Percentiles rank a stretch among this genome's conserved stretches.
These are phyloP conservation scores for Arabidopsis hybrid DNA, from an alignment of 441 rosid genomes.

Conservation along the genomic window DNA sequence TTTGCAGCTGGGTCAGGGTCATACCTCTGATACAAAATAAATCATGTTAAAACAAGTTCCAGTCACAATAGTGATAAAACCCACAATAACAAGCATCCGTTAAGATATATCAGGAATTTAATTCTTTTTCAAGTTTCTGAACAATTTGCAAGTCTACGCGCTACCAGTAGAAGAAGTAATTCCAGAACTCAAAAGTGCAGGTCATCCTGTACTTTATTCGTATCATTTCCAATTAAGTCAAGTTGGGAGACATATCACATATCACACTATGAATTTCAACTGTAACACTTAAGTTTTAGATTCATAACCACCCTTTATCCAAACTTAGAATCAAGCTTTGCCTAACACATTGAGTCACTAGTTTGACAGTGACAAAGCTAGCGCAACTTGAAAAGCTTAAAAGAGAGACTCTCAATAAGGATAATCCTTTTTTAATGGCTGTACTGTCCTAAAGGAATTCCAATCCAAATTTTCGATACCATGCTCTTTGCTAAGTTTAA, in stretches of 20 bases:
- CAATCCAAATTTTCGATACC: background rate
- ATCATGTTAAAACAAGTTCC: constrained; percentile 15
- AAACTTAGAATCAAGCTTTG: background rate
- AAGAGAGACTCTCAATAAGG: background rate
- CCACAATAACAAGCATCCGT: constrained; percentile 2
- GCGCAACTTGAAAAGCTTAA: background rate
- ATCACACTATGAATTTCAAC: background rate
- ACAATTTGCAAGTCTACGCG: background rate
- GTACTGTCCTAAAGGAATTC: background rate
- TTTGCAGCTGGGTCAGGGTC: constrained; percentile 96
- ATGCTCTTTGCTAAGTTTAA: background rate
- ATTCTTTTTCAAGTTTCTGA: background rate
- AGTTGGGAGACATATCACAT: background rate
- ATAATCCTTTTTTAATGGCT: background rate
- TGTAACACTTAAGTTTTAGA: background rate
- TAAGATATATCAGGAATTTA: constrained; percentile 15
- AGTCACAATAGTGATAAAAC: background rate
- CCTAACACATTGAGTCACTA: constrained; percentile 3
- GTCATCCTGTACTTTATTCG: background rate
- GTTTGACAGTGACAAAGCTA: background rate
- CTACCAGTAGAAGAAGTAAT: background rate
- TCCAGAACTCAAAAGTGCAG: background rate
- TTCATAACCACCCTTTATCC: background rate
- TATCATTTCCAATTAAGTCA: constrained; percentile 8
- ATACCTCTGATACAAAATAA: constrained; percentile 66